Evolutionary conservation across 2,329 filamentous ascomycete species (phyloP).

Genomic region (Berkeleyomyces basicola): DNA sequence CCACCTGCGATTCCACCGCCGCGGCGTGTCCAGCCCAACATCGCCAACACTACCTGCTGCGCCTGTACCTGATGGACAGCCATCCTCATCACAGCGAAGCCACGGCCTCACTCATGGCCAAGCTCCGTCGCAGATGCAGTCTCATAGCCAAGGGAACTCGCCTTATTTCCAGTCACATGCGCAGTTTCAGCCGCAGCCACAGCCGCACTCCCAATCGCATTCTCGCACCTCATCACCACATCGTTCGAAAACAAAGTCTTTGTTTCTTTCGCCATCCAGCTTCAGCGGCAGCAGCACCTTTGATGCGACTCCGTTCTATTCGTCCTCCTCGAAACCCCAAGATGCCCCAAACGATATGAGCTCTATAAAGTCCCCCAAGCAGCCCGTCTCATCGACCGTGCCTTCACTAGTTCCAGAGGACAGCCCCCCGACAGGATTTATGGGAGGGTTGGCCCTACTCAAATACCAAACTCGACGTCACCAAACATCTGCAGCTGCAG

Average conservation of each 20-base stretch:
- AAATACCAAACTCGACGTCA: conserved; percentile 29
- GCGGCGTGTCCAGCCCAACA: conserved; percentile 37
- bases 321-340: conserved; percentile 14
- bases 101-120: conserved; percentile 20
- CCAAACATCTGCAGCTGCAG: conserved; percentile 15
- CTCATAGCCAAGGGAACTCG: neutral
- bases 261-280: conserved; percentile 14
- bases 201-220: neutral
- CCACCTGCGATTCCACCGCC: conserved; percentile 41
- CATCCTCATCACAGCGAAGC: neutral
- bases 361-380: neutral
- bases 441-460: conserved; percentile 37
- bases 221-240: conserved; percentile 7
- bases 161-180: neutral
- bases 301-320: conserved; percentile 14
- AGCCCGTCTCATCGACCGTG: conserved; percentile 16
- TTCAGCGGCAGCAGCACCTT: conserved; percentile 15
- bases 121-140: conserved; percentile 19
- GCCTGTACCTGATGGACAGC: neutral
- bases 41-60: conserved; percentile 29
- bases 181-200: neutral
- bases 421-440: conserved; percentile 29
- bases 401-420: conserved; percentile 20
- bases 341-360: conserved; percentile 12
- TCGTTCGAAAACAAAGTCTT: conserved; percentile 11